A percentile compares a stretch with the other conserved stretches of the same genome.
phyloP scores from a whole-genome alignment of 768 basidiomycete species.

The Hericium erinaceus region DNA sequence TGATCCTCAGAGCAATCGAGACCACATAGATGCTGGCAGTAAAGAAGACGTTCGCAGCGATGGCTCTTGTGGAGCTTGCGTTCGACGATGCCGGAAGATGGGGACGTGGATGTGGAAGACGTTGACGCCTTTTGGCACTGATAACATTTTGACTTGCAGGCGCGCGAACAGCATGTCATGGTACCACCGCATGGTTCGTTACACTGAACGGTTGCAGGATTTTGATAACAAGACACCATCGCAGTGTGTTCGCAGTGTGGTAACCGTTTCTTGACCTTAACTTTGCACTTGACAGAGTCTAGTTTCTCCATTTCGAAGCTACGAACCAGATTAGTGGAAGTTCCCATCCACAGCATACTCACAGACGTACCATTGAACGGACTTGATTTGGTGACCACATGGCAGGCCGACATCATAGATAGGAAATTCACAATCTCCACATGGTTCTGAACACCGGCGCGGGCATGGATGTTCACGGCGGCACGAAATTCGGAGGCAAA shows the following conservation, averaged over 20 bases:
- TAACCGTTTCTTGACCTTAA: slow-evolving; percentile 18
- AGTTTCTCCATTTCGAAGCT: slow-evolving; percentile 20
- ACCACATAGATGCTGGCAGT: slow-evolving; percentile 25
- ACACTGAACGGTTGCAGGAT: slow-evolving; percentile 16
- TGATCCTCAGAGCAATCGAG: slow-evolving; percentile 21
- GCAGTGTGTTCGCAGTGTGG: slow-evolving; percentile 23
- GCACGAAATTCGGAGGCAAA: slow-evolving; percentile 16
- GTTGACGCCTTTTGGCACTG: slow-evolving; percentile 20
- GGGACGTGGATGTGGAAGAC: no score
- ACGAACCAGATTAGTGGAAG: background rate
- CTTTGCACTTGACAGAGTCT: slow-evolving; percentile 16
- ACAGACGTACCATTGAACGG: slow-evolving; percentile 20
- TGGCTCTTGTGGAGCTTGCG: slow-evolving; percentile 20
- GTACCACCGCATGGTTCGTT: slow-evolving; percentile 16
- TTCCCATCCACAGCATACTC: background rate
- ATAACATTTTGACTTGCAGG: slow-evolving; percentile 22
- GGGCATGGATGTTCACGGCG: slow-evolving; percentile 19
- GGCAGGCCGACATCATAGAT: slow-evolving; percentile 16
- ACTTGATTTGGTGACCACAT: slow-evolving; percentile 17
- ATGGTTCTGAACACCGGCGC: slow-evolving; percentile 19
- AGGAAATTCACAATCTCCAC: slow-evolving; percentile 20
- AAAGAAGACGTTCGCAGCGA: slow-evolving; percentile 21
- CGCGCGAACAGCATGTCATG: slow-evolving; percentile 21
- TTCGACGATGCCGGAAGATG: background rate
- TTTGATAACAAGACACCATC: slow-evolving; percentile 10